A percentile compares a stretch with the other conserved stretches of the same genome.
Conservation (phyloP, 202 grass and related monocot genomes). For the Setaria viridis region DNA sequence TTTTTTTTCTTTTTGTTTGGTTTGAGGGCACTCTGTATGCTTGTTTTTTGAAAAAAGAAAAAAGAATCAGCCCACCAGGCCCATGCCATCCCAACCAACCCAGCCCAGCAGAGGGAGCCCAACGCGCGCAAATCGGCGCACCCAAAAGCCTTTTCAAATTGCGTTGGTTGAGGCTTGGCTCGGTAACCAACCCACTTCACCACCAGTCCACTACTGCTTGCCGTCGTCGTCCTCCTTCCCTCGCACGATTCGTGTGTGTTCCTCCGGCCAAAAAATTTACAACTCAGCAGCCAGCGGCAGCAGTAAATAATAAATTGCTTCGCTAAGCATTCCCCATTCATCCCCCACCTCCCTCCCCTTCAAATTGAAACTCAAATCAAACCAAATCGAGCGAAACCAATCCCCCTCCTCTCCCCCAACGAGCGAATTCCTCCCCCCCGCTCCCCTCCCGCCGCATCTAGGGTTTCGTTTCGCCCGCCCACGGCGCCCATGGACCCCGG, state of each 20-base stretch:
- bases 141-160: too few species aligned
- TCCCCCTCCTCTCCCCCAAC: background rate
- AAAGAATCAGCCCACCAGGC: too few species aligned
- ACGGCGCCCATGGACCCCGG: slow-evolving; percentile 37
- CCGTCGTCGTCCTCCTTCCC: background rate
- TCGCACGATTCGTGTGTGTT: background rate
- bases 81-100: background rate
- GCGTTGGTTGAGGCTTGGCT: too few species aligned
- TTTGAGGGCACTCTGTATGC: too few species aligned
- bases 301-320: slow-evolving; percentile 2
- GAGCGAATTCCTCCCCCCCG: background rate
- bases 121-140: background rate
- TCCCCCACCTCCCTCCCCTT: background rate
- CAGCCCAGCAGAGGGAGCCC: background rate
- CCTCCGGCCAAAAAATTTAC: background rate
- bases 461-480: slow-evolving; percentile 44
- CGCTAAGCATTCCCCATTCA: background rate
- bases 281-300: background rate
- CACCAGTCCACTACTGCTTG: background rate
- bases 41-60: too few species aligned
- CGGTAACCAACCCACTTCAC: too few species aligned
- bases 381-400: background rate
- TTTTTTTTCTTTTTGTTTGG: too few species aligned
- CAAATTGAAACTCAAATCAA: slow-evolving; percentile 21
- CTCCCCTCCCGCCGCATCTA: slow-evolving; percentile 41